These are phyloP conservation scores for Marasmius tenuissimus DNA, from an alignment of 1,284 basidiomycete genomes.

Conservation along the genomic window DNA sequence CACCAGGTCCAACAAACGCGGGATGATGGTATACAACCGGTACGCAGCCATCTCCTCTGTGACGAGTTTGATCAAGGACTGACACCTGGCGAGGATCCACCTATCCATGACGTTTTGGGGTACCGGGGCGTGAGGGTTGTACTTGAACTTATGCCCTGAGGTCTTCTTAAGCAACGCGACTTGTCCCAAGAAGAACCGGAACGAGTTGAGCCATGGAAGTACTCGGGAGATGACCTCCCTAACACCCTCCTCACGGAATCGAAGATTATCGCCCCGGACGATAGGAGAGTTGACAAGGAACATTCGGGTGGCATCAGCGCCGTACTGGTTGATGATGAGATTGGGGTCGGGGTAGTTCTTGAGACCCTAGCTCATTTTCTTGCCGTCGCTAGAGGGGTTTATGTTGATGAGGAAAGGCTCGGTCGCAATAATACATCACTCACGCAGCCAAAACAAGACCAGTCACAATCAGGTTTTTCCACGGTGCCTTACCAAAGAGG, in stretches of 20 bases:
- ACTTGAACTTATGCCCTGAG: slow-evolving; percentile 78
- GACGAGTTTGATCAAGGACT: slow-evolving; percentile 92
- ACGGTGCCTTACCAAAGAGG: slow-evolving; percentile 91
- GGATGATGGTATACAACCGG: slow-evolving; percentile 97
- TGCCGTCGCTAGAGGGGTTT: slow-evolving; percentile 72
- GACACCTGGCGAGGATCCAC: slow-evolving; percentile 97
- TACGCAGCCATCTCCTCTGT: slow-evolving; percentile 96
- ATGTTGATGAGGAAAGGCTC: not conserved
- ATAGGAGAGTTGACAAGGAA: slow-evolving; percentile 99
- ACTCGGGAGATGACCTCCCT: slow-evolving; percentile 95
- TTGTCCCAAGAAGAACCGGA: slow-evolving; percentile 99
- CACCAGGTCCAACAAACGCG: slow-evolving; percentile 88
- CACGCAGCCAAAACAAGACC: slow-evolving; percentile 94
- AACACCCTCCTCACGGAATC: slow-evolving; percentile 98
- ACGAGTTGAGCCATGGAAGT: slow-evolving; percentile 98
- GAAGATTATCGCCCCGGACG: slow-evolving; percentile 95
- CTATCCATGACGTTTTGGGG: slow-evolving; percentile 97
- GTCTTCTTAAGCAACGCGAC: slow-evolving; percentile 87
- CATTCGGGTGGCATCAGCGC: slow-evolving; percentile 96
- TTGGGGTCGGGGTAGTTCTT: slow-evolving; percentile 99
- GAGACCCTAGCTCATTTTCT: slow-evolving; percentile 99
- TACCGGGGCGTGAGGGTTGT: slow-evolving; percentile 83
- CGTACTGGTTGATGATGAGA: slow-evolving; percentile 88
- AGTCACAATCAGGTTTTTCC: slow-evolving; percentile 98
- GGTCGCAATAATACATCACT: slow-evolving; percentile 28